phyloP scores from a whole-genome alignment of 345 rosid species.

The Lepidium aucheri region DNA sequence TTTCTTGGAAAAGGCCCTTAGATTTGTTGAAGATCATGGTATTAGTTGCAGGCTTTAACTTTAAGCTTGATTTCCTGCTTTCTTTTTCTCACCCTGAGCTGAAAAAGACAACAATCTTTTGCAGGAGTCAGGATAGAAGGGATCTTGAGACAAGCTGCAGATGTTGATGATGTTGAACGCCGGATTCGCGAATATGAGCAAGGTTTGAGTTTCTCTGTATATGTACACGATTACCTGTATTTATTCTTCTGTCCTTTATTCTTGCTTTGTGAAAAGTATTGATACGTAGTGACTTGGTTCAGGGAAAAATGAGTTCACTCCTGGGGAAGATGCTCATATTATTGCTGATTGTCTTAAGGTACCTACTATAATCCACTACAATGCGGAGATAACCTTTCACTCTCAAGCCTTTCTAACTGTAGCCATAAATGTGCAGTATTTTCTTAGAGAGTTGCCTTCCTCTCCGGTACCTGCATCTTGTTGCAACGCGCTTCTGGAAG shows the following conservation, averaged over 20 bases:
- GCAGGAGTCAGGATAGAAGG: constrained; percentile 91
- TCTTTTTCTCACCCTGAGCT: constrained; percentile 12
- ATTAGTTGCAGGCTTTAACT: constrained; percentile 24
- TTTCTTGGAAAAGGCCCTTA: constrained; percentile 94
- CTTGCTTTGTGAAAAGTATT: background rate
- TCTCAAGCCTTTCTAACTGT: constrained; percentile 17
- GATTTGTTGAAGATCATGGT: constrained; percentile 89
- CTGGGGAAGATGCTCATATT: constrained; percentile 81
- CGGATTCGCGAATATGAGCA: constrained; percentile 88
- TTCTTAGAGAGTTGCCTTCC: constrained; percentile 92
- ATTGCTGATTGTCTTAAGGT: constrained; percentile 95
- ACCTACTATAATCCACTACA: background rate
- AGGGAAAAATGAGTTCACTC: constrained; percentile 72
- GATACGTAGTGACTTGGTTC: constrained; percentile 23
- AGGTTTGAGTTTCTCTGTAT: constrained; percentile 39
- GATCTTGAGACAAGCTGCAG: constrained; percentile 97
- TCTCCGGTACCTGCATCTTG: constrained; percentile 99
- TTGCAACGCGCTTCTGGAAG: constrained; percentile 89
- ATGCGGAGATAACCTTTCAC: background rate
- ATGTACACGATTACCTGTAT: background rate
- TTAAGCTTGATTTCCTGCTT: constrained; percentile 6
- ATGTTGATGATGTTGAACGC: constrained; percentile 87
- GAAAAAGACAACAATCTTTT: constrained; percentile 12
- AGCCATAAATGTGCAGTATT: constrained; percentile 47
- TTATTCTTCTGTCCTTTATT: background rate